phyloP scores from a whole-genome alignment of 257 asterid genomes.

The Petrea volubilis region DNA sequence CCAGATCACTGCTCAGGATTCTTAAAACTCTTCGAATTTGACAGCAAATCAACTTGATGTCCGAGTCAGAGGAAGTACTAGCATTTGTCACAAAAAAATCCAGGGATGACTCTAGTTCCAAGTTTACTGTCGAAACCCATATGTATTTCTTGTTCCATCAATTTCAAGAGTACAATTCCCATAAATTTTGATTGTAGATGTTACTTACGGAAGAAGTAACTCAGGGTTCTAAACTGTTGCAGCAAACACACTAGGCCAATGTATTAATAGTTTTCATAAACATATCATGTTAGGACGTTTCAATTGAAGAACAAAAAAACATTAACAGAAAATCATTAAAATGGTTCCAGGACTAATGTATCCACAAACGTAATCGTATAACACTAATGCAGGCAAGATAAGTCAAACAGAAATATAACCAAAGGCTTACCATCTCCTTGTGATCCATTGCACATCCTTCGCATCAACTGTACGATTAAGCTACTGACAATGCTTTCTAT shows the following conservation, averaged over 20 bases:
- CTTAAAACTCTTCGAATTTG: constrained; percentile 3
- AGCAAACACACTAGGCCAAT: background rate
- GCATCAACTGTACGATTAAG: constrained; percentile 66
- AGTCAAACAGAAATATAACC: constrained; percentile 5
- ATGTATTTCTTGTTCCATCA: background rate
- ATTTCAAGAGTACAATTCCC: background rate
- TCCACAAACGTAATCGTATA: background rate
- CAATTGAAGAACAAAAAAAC: background rate
- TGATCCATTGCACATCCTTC: constrained; percentile 63
- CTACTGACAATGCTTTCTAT: constrained; percentile 69
- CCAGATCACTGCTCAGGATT: background rate
- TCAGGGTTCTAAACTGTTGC: background rate
- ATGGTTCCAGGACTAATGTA: background rate
- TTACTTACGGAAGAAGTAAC: background rate
- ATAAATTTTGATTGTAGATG: background rate
- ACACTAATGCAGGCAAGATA: constrained; percentile 5
- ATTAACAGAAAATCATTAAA: background rate
- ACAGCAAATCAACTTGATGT: background rate
- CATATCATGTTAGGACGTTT: background rate
- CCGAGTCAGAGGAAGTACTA: background rate
- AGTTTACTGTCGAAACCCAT: background rate
- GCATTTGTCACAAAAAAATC: background rate
- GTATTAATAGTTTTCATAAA: constrained; percentile 3
- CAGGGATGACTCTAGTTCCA: background rate
- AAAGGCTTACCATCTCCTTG: constrained; percentile 61